phyloP scores from a whole-genome alignment of 305 asterid genomes.

The Fraxinus angustifolia region DNA sequence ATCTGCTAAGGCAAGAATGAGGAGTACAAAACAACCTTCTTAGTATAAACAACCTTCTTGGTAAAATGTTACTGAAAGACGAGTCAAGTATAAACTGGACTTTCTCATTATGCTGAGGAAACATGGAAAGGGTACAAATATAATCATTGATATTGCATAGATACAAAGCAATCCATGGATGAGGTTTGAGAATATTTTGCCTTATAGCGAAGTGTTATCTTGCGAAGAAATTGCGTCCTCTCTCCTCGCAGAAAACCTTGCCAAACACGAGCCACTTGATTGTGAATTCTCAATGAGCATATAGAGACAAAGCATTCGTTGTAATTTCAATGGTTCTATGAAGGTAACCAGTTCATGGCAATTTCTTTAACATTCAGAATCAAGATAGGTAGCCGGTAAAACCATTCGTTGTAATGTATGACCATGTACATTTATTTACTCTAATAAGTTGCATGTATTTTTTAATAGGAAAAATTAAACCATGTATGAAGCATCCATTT shows the following conservation, averaged over 20 bases:
- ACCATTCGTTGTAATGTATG: background rate
- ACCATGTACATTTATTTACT: background rate
- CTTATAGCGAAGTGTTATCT: slow-evolving; percentile 26
- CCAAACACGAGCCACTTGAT: slow-evolving; percentile 32
- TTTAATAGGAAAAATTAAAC: slow-evolving; percentile 34
- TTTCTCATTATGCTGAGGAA: background rate
- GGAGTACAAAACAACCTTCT: too few species aligned
- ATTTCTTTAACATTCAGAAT: background rate
- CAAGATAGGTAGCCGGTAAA: background rate
- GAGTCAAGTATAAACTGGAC: background rate
- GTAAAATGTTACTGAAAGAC: background rate
- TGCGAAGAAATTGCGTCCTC: slow-evolving; percentile 41
- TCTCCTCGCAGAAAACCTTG: slow-evolving; percentile 42
- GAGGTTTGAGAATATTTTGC: slow-evolving; percentile 14
- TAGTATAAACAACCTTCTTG: background rate
- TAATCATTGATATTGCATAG: background rate
- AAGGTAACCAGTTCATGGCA: background rate
- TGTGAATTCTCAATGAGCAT: slow-evolving; percentile 49
- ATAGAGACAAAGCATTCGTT: slow-evolving; percentile 63
- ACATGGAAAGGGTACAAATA: slow-evolving; percentile 1
- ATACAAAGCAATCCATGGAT: background rate
- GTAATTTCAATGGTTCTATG: background rate
- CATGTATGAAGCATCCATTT: slow-evolving; percentile 44
- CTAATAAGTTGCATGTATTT: background rate
- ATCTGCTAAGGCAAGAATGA: background rate